Conservation (phyloP, 139 green algal species). For the Tetradesmus lagerheimii region DNA sequence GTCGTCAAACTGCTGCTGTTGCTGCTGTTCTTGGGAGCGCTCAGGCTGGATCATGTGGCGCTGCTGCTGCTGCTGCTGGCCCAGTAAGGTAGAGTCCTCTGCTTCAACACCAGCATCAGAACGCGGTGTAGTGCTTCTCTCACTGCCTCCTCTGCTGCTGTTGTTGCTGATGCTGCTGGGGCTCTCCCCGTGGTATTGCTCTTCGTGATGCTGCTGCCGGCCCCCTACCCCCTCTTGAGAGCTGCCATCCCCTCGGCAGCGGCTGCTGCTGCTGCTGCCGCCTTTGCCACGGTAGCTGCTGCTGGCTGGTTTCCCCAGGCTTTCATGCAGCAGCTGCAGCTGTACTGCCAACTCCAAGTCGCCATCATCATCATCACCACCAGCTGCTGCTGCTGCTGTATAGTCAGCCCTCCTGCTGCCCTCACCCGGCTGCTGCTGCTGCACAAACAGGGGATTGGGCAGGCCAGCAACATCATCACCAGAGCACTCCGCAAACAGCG, state of each 20-base stretch:
- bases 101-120: not conserved
- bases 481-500: not conserved
- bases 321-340: not conserved
- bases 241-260: not conserved
- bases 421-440: not conserved
- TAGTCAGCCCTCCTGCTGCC: not conserved
- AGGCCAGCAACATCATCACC: not conserved
- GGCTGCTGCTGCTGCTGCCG: conserved; percentile 9
- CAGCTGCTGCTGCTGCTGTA: not conserved
- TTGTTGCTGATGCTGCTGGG: not conserved
- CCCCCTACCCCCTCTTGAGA: not conserved
- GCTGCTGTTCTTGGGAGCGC: not conserved
- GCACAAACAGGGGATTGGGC: not conserved
- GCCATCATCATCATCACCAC: not conserved
- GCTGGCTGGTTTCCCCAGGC: not conserved
- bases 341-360: not conserved
- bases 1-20: not conserved
- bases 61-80: conserved; percentile 13
- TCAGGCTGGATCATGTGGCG: not conserved
- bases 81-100: not conserved
- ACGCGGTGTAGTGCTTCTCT: not conserved
- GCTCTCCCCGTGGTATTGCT: not conserved
- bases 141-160: not conserved
- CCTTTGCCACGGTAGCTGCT: not conserved
- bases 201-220: not conserved